phyloP scores from a whole-genome alignment of 2,329 filamentous ascomycete genomes.

The Penicillium sp. region DNA sequence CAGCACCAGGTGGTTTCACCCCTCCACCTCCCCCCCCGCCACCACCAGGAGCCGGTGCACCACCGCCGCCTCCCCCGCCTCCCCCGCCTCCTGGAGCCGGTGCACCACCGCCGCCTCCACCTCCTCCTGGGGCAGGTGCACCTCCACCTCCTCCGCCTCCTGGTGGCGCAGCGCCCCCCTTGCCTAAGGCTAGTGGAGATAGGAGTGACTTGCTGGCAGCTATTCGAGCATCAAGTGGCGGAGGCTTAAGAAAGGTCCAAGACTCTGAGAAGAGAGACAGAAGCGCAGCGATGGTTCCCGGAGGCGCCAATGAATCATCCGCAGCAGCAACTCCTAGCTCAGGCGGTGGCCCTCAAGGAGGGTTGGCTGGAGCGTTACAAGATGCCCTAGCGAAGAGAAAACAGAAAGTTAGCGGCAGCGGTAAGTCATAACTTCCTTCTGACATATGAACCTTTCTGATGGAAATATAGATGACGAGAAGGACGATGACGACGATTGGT shows the following conservation, averaged over 20 bases:
- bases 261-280: constrained; percentile 53
- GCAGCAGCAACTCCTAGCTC: constrained; percentile 58
- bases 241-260: constrained; percentile 52
- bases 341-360: constrained; percentile 58
- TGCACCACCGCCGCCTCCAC: constrained; percentile 52
- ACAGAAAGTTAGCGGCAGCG: constrained; percentile 91
- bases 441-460: constrained; percentile 29
- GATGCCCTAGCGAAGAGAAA: constrained; percentile 81
- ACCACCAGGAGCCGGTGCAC: constrained; percentile 26
- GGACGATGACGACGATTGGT: constrained; percentile 54
- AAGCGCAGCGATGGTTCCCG: constrained; percentile 50
- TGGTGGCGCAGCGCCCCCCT: constrained; percentile 48
- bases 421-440: constrained; percentile 62
- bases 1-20: constrained; percentile 24
- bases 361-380: constrained; percentile 82
- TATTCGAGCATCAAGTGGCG: constrained; percentile 57
- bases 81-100: constrained; percentile 33
- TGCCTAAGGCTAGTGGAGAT: constrained; percentile 45
- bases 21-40: constrained; percentile 44
- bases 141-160: constrained; percentile 43
- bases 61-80: constrained; percentile 42
- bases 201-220: constrained; percentile 53
- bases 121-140: constrained; percentile 45
- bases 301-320: constrained; percentile 62
- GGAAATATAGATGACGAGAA: constrained; percentile 49